phyloP scores from a whole-genome alignment of 352 stramenopile genomes.

The Phytophthora citricola region DNA sequence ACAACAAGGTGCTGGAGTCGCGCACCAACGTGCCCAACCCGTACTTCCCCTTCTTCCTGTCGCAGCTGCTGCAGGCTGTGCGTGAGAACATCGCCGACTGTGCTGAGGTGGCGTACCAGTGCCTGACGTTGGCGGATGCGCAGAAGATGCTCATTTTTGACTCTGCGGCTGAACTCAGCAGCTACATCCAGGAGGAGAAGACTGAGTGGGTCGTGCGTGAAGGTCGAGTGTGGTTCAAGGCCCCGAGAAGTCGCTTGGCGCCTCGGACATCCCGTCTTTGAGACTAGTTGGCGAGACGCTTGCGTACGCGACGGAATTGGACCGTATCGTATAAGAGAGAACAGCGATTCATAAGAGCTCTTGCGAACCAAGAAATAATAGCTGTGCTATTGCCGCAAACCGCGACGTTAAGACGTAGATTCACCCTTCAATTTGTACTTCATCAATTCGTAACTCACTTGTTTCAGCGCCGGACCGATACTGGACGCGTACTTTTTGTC shows the following conservation, averaged over 20 bases:
- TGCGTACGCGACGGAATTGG: slow-evolving; percentile 96
- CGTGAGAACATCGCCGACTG: slow-evolving; percentile 96
- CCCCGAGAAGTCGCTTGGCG: slow-evolving; percentile 85
- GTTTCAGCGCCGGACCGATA: too few species aligned
- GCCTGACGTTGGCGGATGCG: slow-evolving; percentile 85
- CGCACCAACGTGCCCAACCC: slow-evolving; percentile 90
- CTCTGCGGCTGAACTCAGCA: slow-evolving; percentile 73
- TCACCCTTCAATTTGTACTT: slow-evolving; percentile 39
- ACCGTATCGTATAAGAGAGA: slow-evolving; percentile 88
- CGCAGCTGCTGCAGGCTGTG: slow-evolving; percentile 94
- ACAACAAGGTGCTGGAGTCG: slow-evolving; percentile 93
- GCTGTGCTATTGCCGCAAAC: slow-evolving; percentile 9
- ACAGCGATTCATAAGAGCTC: background rate
- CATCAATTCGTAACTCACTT: slow-evolving; percentile 33
- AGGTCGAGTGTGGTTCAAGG: slow-evolving; percentile 91
- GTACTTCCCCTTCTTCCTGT: slow-evolving; percentile 95
- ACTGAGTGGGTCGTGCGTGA: slow-evolving; percentile 92
- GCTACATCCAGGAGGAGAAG: slow-evolving; percentile 90
- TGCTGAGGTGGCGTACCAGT: slow-evolving; percentile 94
- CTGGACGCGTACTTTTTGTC: background rate
- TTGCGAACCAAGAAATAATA: slow-evolving; percentile 16
- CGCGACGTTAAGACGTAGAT: slow-evolving; percentile 2
- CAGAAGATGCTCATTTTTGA: slow-evolving; percentile 95
- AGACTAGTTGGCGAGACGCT: slow-evolving; percentile 95
- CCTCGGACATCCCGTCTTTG: slow-evolving; percentile 94